Base-by-base conservation (phyloP, 305 asterid genomes). In the Salvia sclarea region DNA sequence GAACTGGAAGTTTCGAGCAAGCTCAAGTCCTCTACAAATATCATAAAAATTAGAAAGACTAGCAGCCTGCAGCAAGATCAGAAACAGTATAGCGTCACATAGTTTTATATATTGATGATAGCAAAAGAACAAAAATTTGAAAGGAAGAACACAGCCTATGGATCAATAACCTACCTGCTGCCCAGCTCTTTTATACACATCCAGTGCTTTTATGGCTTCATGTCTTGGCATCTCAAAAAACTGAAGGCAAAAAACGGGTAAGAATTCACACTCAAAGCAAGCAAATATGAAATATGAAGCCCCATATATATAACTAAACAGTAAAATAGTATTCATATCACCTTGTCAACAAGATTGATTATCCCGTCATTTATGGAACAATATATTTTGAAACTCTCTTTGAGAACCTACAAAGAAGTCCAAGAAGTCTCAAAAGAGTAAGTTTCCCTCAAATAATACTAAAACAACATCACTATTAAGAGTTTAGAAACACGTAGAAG, bases 161-260 rank as follows among this genome's bases (percentile, higher is more conserved):
- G 43, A 37, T 8, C 43, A 37, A 10, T 37, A 37, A 37, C 43
- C 44, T 68, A 95, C 99, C 99, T 91, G 98, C 84, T 89, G 98
- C 58, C 99, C 97, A 68, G 99, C 99, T 85, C 94, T 88, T 82
- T 82, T 94, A 76, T 94, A 94, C 57, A 94, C 87, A 71, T 89
- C 99, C 49, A 87, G 95, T 72, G 98, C 95, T 69, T 89, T 87
- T 37, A 91, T 79, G 41, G 99, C 99, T 86, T 94, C 99, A 76
- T 91, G 99, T 78, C 90, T 89, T 53, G 98, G 94, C 99, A 94
- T 94, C 90, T 91, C 99, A 77, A 94, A 94, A 85, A 89, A 94
- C 99, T 91, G 87, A 79, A 82, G 66, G 49, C 61, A 69, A 68
- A 71, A 52, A 7, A 58, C 62, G 73, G 75, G 45, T 72, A 17